phyloP scores from a whole-genome alignment of 2,329 filamentous ascomycete genomes.

The Alternaria dauci region DNA sequence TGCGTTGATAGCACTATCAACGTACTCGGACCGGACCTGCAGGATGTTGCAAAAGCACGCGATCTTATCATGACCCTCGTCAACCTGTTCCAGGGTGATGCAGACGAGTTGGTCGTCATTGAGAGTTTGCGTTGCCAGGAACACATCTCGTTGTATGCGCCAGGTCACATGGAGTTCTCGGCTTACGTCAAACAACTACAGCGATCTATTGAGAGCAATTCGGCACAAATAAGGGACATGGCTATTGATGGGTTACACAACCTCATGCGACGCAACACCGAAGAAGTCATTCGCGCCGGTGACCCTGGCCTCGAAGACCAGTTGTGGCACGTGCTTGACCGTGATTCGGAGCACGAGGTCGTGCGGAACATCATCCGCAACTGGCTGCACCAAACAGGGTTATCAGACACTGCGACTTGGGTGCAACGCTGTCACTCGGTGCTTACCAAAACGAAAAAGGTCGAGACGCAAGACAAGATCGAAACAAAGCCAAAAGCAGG shows the following conservation, averaged over 20 bases:
- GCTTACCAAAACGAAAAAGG: conserved; percentile 83
- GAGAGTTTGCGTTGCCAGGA: conserved; percentile 86
- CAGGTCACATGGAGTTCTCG: conserved; percentile 82
- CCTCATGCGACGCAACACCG: conserved; percentile 90
- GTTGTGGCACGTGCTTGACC: conserved; percentile 88
- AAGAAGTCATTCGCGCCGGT: conserved; percentile 80
- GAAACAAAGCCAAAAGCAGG: conserved; percentile 59
- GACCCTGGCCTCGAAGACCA: conserved; percentile 85
- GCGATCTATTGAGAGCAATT: conserved; percentile 74
- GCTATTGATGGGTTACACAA: conserved; percentile 91
- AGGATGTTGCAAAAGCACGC: conserved; percentile 89
- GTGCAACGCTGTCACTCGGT: conserved; percentile 87
- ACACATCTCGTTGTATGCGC: conserved; percentile 90
- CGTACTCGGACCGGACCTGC: conserved; percentile 91
- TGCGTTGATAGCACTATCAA: conserved; percentile 97
- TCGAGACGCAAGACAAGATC: conserved; percentile 63
- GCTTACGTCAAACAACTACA: conserved; percentile 87
- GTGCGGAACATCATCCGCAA: conserved; percentile 89
- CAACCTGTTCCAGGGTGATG: conserved; percentile 79
- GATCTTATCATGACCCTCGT: conserved; percentile 91
- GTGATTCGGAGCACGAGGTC: conserved; percentile 75
- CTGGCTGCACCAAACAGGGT: conserved; percentile 90
- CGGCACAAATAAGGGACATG: conserved; percentile 75
- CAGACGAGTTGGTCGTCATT: conserved; percentile 73
- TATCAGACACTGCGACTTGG: conserved; percentile 83